Evolutionary conservation across 1,284 basidiomycete species (phyloP), one percentile per base, ranked within the genome.

Genomic region (Flammula alnicola): DNA sequence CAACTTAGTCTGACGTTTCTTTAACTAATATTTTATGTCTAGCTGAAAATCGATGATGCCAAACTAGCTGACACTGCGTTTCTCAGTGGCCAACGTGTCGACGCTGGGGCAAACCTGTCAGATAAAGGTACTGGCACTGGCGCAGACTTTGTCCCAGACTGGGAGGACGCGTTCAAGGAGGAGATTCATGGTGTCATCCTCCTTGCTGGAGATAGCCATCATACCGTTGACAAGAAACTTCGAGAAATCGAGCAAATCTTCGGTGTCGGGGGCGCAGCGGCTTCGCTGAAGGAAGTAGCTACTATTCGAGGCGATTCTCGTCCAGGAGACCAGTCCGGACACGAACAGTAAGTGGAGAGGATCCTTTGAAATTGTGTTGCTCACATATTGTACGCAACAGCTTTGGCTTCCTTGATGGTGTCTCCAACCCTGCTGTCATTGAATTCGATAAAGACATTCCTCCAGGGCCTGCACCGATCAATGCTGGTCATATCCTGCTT

Each of bases 381-480:
- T 11, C 6, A 32, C 19, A 17, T 3, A 10, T 4, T 25, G 17
- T 3, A 31, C 33, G 14, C 17, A 16, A 3, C 8, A 70, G 69
- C 55, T 75, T 74, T 37, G 76, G 76, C 2, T 78, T 68, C 61
- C 54, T 70, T 31, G 76, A 78, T 50, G 76, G 76, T 1, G 68
- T 79, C 27, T 76, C 74, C n/a, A 73, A 76, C 48, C 76, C 76
- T 1, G 60, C 66, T 2, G 64, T 78, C 33, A 65, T 62, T 14
- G 73, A 73, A 0, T 74, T 78, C 54, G 68, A 73, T 44, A 55
- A 59, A 16, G 61, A 66, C 17, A 63, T 65, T 11, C 51, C 60
- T 11, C 73, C 73, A 2, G 76, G 76, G 5, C 75, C 74, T 30
- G 57, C 60, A n/a, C 63, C 67, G 5, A 65, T 77, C 26, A 54